Base-by-base conservation (phyloP, 2,329 filamentous ascomycete species). In the Nannizziopsis barbatae region DNA sequence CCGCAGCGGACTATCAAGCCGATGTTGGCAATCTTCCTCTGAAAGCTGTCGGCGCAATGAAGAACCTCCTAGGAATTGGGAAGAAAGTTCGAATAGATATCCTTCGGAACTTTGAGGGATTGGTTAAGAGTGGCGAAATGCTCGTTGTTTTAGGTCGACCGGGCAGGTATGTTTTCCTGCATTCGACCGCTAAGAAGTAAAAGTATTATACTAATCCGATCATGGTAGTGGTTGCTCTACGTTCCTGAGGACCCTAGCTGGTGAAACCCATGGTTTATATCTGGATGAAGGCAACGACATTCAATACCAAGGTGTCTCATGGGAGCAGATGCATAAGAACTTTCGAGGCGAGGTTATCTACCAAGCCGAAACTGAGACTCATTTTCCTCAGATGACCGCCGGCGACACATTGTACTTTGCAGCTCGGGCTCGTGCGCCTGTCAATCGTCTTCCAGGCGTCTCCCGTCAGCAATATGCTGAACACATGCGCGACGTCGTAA, bases 341-440 rank as follows among this genome's bases (percentile, higher is more conserved):
- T 93, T 87, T 63, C 77, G 86, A 20, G 86, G 86, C 43, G 86
- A 94, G 67, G 83, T 84, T 0, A 81, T 90, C 6, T 94, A 93
- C 69, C 90, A 88, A 59, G 80, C 85, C 56, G 85, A 90, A 62
- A 86, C 93, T 53, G 88, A 95, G 56, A 75, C 90, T 18, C 87
- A 95, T 58, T 83, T 88, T 57, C 78, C 88, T 0, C 92, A 86
- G 0, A 72, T 95, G 30, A 92, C 87, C 0, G 89, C 95, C 2
- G 83, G 85, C 49, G 86, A 95, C 62, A 95, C 89, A 0, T 75
- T 95, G 0, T 81, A 79, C 1, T 95, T 95, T 60, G 88, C 88
- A 0, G 71, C 93, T 2, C 84, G 92, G 58, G 84, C 82, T 37
- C 94, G 93, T 67, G 82, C 86, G n/a, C 88, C 89, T 81, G 83